Evolutionary conservation across 768 basidiomycete genomes (phyloP).

Genomic region (Sutorius australiensis): DNA sequence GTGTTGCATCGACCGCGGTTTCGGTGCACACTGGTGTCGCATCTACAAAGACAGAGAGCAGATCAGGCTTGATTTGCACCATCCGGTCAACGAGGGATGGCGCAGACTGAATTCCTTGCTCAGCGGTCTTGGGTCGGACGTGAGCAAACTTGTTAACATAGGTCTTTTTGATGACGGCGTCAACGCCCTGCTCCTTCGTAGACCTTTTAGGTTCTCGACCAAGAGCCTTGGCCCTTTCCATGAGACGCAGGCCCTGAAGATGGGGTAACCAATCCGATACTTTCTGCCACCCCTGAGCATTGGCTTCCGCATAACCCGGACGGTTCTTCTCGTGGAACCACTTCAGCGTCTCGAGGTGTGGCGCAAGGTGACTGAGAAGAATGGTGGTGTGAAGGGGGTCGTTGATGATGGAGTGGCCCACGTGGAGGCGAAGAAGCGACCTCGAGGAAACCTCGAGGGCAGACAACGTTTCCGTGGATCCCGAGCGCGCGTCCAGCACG

Average conservation of each 20-base stretch:
- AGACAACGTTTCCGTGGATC: constrained; percentile 42
- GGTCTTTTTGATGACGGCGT: constrained; percentile 45
- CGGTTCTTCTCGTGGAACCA: constrained; percentile 79
- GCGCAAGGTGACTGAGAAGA: constrained; percentile 74
- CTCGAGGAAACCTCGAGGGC: constrained; percentile 53
- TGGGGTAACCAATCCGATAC: constrained; percentile 69
- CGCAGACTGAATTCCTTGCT: constrained; percentile 36
- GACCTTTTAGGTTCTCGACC: constrained; percentile 17
- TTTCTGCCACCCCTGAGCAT: constrained; percentile 66
- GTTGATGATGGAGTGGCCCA: constrained; percentile 70
- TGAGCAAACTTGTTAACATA: constrained; percentile 40
- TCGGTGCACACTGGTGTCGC: constrained; percentile 48
- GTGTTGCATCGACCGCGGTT: constrained; percentile 44
- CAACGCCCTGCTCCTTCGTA: constrained; percentile 43
- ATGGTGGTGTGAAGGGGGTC: constrained; percentile 70
- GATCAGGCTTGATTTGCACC: constrained; percentile 39
- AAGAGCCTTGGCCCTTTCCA: constrained; percentile 50
- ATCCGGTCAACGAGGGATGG: constrained; percentile 36
- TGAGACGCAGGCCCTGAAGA: constrained; percentile 60
- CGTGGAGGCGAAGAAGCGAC: constrained; percentile 65
- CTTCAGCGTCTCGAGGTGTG: constrained; percentile 62
- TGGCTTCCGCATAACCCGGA: constrained; percentile 62
- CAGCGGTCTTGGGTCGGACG: constrained; percentile 36
- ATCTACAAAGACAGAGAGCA: constrained; percentile 44
- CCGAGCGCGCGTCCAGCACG: constrained; percentile 57